Percentiles rank a stretch among this genome's conserved stretches.
Evolutionary conservation across 176 grass and related monocot species (phyloP).

Genomic region (Aegilops sharonensis): DNA sequence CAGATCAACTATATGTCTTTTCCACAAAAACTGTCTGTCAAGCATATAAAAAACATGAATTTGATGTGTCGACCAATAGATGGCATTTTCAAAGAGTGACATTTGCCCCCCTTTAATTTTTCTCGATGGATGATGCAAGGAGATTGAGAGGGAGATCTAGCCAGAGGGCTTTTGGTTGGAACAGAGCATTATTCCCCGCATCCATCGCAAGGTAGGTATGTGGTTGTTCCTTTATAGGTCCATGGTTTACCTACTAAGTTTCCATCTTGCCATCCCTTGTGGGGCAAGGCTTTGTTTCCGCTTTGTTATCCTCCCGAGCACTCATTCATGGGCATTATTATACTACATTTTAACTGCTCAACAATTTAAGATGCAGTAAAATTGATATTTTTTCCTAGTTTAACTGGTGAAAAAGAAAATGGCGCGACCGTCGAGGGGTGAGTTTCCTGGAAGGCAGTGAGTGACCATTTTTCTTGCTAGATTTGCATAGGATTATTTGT

Average conservation of each 20-base stretch:
- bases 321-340: conserved; percentile 2
- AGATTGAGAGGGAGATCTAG: conserved; percentile 38
- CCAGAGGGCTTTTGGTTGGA: conserved; percentile 55
- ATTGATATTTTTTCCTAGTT: background rate
- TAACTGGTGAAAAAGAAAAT: background rate
- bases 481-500: background rate
- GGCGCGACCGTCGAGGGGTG: background rate
- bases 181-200: conserved; percentile 40
- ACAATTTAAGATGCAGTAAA: background rate
- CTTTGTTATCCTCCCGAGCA: conserved; percentile 8
- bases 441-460: background rate
- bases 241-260: conserved; percentile 84
- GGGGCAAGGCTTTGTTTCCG: conserved; percentile 47
- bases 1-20: background rate
- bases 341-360: background rate
- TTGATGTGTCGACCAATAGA: background rate
- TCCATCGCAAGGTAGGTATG: conserved; percentile 51
- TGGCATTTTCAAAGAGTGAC: background rate
- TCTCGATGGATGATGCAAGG: conserved; percentile 36
- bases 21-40: background rate
- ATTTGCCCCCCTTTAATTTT: background rate
- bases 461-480: background rate
- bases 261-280: conserved; percentile 63
- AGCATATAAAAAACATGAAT: background rate
- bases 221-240: conserved; percentile 77